Conservation (phyloP, 2,329 filamentous ascomycete species). For the Ophiocordyceps unilateralis region DNA sequence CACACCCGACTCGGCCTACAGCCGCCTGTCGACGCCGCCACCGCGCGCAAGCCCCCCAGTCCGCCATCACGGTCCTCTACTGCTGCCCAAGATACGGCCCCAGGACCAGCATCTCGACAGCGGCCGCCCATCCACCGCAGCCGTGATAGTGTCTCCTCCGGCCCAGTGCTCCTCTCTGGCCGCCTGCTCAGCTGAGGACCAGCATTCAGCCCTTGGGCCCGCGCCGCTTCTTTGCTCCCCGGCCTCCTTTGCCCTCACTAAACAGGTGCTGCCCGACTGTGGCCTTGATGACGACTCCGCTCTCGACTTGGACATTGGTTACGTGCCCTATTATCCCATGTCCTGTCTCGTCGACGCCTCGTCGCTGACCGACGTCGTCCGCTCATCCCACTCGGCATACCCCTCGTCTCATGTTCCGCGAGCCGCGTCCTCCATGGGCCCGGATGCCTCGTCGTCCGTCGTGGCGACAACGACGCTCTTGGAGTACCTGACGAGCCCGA, state of each 20-base stretch:
- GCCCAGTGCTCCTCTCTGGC: constrained; percentile 3
- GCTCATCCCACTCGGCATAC: not conserved
- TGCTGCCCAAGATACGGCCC: constrained; percentile 71
- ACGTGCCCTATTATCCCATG: constrained; percentile 9
- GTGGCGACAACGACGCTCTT: constrained; percentile 47
- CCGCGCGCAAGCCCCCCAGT: constrained; percentile 48
- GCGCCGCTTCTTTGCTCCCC: constrained; percentile 49
- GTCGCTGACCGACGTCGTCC: not conserved
- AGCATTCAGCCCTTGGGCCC: constrained; percentile 7
- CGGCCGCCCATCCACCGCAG: constrained; percentile 19
- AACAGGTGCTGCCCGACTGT: not conserved
- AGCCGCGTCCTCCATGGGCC: constrained; percentile 22
- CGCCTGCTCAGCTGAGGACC: constrained; percentile 9
- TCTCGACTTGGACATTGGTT: constrained; percentile 1
- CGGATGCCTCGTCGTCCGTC: constrained; percentile 22
- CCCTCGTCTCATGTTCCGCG: not conserved
- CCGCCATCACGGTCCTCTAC: constrained; percentile 58
- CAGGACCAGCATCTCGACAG: constrained; percentile 61
- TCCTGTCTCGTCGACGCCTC: not conserved
- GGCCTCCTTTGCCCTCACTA: constrained; percentile 28
- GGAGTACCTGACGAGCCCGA: constrained; percentile 60
- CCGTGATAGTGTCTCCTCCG: constrained; percentile 20
- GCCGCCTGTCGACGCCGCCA: constrained; percentile 47
- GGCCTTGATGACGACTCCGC: not conserved
- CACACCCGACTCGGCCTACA: constrained; percentile 47